Conservation (phyloP, 495 filamentous ascomycete species). For the Penicillium odoratum region DNA sequence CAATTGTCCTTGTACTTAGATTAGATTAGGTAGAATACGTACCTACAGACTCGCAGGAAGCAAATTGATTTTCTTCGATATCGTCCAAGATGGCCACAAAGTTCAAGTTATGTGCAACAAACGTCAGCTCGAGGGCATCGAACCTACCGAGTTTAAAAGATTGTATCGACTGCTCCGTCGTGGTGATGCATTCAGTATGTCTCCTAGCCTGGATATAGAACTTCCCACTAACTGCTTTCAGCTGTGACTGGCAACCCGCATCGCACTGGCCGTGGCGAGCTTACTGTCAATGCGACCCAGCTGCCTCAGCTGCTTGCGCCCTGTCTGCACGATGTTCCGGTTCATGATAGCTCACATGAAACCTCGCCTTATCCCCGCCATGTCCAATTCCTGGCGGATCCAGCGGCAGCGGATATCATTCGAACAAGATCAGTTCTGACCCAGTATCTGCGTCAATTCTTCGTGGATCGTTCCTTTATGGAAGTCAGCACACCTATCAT, state of each 20-base stretch:
- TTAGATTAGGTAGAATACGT: slow-evolving; percentile 63
- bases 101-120: slow-evolving; percentile 75
- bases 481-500: slow-evolving; percentile 92
- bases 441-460: slow-evolving; percentile 69
- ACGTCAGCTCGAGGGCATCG: slow-evolving; percentile 50
- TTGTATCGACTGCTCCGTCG: slow-evolving; percentile 59
- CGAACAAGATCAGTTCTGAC: slow-evolving; percentile 73
- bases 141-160: slow-evolving; percentile 54
- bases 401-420: slow-evolving; percentile 61
- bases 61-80: slow-evolving; percentile 81
- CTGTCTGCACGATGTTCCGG: slow-evolving; percentile 71
- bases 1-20: slow-evolving; percentile 46
- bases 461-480: slow-evolving; percentile 68
- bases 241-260: slow-evolving; percentile 71
- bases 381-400: slow-evolving; percentile 78
- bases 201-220: slow-evolving; percentile 4
- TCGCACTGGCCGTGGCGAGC: slow-evolving; percentile 70
- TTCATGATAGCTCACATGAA: slow-evolving; percentile 62
- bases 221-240: slow-evolving; percentile 21
- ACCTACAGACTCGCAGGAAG: slow-evolving; percentile 58
- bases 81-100: slow-evolving; percentile 66
- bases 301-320: slow-evolving; percentile 74
- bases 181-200: slow-evolving; percentile 79
- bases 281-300: slow-evolving; percentile 67
- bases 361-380: slow-evolving; percentile 67